These are phyloP conservation scores for Dactylellina drechsleri DNA, from an alignment of 2,329 filamentous ascomycete genomes.

Conservation along the genomic window DNA sequence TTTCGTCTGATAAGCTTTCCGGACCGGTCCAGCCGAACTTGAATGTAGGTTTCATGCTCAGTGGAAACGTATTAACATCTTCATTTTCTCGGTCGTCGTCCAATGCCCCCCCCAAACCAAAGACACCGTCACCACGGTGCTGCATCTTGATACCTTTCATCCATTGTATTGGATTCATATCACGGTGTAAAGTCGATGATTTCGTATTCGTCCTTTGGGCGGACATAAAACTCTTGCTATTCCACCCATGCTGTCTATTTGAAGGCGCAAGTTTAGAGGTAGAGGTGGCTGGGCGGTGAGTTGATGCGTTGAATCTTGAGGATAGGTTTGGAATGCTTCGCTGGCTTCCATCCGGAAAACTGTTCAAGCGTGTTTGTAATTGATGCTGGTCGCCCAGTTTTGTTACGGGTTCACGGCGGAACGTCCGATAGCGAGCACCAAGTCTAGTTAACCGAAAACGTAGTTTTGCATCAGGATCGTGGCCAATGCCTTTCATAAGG, in stretches of 20 bases:
- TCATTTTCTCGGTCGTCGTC: slow-evolving; percentile 28
- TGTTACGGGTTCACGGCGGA: slow-evolving; percentile 73
- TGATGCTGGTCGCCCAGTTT: slow-evolving; percentile 27
- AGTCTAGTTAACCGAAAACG: slow-evolving; percentile 73
- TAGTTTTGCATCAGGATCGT: slow-evolving; percentile 58
- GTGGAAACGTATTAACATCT: slow-evolving; percentile 14
- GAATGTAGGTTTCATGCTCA: slow-evolving; percentile 53
- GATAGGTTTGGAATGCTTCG: slow-evolving; percentile 29
- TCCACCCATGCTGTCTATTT: slow-evolving; percentile 27
- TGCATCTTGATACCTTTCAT: slow-evolving; percentile 73
- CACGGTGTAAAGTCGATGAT: slow-evolving; percentile 56
- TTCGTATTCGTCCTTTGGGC: slow-evolving; percentile 43
- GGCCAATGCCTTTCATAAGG: slow-evolving; percentile 58
- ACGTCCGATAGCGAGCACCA: slow-evolving; percentile 85
- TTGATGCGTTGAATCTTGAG: slow-evolving; percentile 27
- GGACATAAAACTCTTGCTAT: slow-evolving; percentile 47
- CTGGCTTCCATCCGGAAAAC: slow-evolving; percentile 21
- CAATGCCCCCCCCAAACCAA: slow-evolving; percentile 45
- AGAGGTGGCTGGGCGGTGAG: slow-evolving; percentile 29
- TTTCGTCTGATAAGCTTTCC: slow-evolving; percentile 70
- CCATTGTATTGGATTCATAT: slow-evolving; percentile 71
- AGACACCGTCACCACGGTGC: slow-evolving; percentile 60
- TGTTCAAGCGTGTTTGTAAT: slow-evolving; percentile 18
- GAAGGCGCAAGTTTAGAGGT: slow-evolving; percentile 24
- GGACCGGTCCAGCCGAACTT: slow-evolving; percentile 60